Percentiles rank a stretch among this genome's conserved stretches.
Conservation (phyloP, 345 rosid species). For the Citrus mangshanensis region DNA sequence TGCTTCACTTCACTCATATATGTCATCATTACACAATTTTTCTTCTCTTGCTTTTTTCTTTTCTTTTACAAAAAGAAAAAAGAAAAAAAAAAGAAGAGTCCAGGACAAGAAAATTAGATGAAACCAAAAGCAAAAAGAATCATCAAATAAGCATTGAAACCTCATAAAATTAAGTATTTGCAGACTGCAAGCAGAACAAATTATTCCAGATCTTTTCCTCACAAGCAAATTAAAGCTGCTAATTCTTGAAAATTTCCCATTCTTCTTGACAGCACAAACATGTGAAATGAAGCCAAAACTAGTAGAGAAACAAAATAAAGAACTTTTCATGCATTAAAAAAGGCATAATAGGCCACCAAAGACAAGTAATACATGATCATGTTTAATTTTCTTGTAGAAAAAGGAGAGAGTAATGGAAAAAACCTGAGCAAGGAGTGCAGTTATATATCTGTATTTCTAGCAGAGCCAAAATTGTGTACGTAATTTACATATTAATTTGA, state of each 20-base stretch:
- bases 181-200: slow-evolving; percentile 6
- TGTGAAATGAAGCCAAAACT: slow-evolving; percentile 13
- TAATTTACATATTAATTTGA: too few relatives aligned
- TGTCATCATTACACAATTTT: not conserved
- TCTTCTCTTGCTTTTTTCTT: too few relatives aligned
- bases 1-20: not conserved
- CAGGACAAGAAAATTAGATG: not conserved
- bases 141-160: not conserved
- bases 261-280: slow-evolving; percentile 7
- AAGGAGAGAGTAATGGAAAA: not conserved
- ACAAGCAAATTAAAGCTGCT: slow-evolving; percentile 12
- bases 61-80: too few relatives aligned
- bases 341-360: slow-evolving; percentile 28
- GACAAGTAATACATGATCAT: slow-evolving; percentile 21
- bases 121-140: not conserved
- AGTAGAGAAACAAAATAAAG: slow-evolving; percentile 19
- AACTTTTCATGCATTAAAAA: slow-evolving; percentile 18
- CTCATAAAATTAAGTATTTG: not conserved
- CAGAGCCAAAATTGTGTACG: too few relatives aligned
- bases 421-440: not conserved
- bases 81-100: not conserved
- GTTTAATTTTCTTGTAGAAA: not conserved
- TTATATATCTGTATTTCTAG: not conserved
- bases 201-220: not conserved
- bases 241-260: not conserved